Percentiles rank a stretch among this genome's conserved stretches.
phyloP scores from a whole-genome alignment of 2,329 filamentous ascomycete genomes.

The Phaeosphaeria sp. region DNA sequence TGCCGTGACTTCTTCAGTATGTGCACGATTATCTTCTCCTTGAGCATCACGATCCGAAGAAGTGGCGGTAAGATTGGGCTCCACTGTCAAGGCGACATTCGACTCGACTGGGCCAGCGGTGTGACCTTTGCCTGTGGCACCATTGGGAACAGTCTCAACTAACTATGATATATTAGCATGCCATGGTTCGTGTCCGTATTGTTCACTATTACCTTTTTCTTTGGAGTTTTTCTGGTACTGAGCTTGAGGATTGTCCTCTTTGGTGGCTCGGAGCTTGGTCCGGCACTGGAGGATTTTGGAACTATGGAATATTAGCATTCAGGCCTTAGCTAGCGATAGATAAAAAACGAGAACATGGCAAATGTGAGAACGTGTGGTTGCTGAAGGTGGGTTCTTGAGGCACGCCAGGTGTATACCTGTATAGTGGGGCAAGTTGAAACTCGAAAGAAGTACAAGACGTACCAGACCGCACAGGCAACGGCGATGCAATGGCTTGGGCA shows the following conservation, averaged over 20 bases:
- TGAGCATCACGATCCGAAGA: slow-evolving; percentile 6
- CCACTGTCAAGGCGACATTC: slow-evolving; percentile 2
- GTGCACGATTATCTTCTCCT: slow-evolving; percentile 2
- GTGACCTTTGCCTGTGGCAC: slow-evolving; percentile 15
- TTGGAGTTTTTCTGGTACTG: slow-evolving; percentile 26
- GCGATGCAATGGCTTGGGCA: slow-evolving; percentile 21
- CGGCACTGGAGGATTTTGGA: slow-evolving; percentile 12
- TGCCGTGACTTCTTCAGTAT: slow-evolving; percentile 15
- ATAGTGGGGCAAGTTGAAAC: slow-evolving; percentile 10
- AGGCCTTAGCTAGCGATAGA: not conserved
- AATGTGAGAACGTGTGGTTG: not conserved
- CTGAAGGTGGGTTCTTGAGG: not conserved
- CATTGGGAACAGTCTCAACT: slow-evolving; percentile 19
- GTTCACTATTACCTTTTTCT: slow-evolving; percentile 32
- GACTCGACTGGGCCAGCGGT: slow-evolving; percentile 9
- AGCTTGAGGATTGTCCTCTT: slow-evolving; percentile 33
- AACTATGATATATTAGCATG: slow-evolving; percentile 22
- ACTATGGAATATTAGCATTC: slow-evolving; percentile 14
- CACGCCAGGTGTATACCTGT: slow-evolving; percentile 1
- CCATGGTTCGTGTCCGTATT: not conserved
- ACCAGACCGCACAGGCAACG: slow-evolving; percentile 35
- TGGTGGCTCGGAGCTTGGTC: slow-evolving; percentile 17
- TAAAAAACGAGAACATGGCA: not conserved
- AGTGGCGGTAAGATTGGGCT: slow-evolving; percentile 9
- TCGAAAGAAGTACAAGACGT: slow-evolving; percentile 20